Conservation (phyloP, 1,139 yeast genomes). For the Protomyces pachydermus region DNA sequence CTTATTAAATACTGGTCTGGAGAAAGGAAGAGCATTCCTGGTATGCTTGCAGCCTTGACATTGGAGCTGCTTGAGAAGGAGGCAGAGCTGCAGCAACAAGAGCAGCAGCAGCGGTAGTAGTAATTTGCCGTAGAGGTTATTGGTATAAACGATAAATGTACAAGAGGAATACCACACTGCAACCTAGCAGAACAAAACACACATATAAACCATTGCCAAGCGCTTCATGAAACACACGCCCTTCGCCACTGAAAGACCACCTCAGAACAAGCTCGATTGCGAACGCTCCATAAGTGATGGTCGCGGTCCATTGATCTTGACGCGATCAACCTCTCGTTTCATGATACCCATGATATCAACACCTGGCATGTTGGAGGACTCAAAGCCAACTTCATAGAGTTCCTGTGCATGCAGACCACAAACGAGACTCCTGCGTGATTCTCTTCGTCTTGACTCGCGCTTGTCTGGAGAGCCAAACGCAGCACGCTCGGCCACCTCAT, state of each 20-base stretch:
- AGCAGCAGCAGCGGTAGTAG: background rate
- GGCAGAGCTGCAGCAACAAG: conserved; percentile 35
- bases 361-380: conserved; percentile 48
- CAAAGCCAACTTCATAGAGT: conserved; percentile 28
- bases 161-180: background rate
- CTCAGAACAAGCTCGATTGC: conserved; percentile 14
- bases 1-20: conserved; percentile 63
- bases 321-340: conserved; percentile 47
- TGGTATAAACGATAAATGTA: conserved; percentile 16
- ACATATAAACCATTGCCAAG: background rate
- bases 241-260: background rate
- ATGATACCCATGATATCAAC: conserved; percentile 57
- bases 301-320: conserved; percentile 4
- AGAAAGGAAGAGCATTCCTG: conserved; percentile 67
- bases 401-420: conserved; percentile 29
- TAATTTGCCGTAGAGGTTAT: too few species aligned
- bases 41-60: conserved; percentile 72
- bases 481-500: conserved; percentile 47
- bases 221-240: background rate
- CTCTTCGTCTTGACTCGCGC: conserved; percentile 38
- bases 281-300: conserved; percentile 22
- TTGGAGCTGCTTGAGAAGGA: conserved; percentile 56
- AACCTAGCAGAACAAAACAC: background rate
- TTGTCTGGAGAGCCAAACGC: conserved; percentile 44
- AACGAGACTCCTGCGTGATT: conserved; percentile 35